Conservation (phyloP, 2,329 filamentous ascomycete species). For the Monosporascus sp. region DNA sequence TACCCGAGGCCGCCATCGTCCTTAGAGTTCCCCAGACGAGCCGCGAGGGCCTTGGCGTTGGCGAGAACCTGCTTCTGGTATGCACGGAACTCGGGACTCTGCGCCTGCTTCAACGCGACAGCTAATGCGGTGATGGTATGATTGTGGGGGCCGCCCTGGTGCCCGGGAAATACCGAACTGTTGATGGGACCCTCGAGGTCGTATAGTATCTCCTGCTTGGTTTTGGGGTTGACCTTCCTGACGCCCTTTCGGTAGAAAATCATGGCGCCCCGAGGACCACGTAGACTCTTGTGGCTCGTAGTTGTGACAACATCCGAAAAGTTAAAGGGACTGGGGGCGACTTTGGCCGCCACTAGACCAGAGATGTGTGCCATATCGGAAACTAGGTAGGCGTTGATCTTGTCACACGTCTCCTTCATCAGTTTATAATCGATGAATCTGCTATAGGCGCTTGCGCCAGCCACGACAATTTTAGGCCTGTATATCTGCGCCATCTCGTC, state of each 20-base stretch:
- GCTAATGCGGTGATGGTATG: conserved; percentile 96
- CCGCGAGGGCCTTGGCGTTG: conserved; percentile 84
- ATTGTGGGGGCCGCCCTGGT: conserved; percentile 97
- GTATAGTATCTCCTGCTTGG: conserved; percentile 79
- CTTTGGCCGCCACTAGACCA: conserved; percentile 84
- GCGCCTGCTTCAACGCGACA: conserved; percentile 90
- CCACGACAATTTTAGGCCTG: conserved; percentile 91
- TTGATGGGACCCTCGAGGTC: conserved; percentile 93
- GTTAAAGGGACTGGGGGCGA: conserved; percentile 83
- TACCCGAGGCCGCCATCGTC: conserved; percentile 76
- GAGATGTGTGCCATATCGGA: conserved; percentile 98
- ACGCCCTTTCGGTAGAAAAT: conserved; percentile 98
- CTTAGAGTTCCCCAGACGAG: conserved; percentile 59
- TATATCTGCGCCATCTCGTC: conserved; percentile 84
- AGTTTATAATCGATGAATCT: conserved; percentile 90
- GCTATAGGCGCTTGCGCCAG: conserved; percentile 92
- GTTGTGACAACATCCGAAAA: conserved; percentile 94
- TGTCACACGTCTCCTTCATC: conserved; percentile 86
- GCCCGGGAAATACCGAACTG: conserved; percentile 92
- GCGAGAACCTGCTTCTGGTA: conserved; percentile 88
- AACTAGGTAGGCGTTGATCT: conserved; percentile 85
- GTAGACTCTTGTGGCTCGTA: conserved; percentile 94
- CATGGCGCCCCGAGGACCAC: conserved; percentile 91
- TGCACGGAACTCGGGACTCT: conserved; percentile 79
- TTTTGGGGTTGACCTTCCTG: conserved; percentile 75